Evolutionary conservation across 306 rosid genomes (phyloP).

Genomic region (Cajanus cajan): DNA sequence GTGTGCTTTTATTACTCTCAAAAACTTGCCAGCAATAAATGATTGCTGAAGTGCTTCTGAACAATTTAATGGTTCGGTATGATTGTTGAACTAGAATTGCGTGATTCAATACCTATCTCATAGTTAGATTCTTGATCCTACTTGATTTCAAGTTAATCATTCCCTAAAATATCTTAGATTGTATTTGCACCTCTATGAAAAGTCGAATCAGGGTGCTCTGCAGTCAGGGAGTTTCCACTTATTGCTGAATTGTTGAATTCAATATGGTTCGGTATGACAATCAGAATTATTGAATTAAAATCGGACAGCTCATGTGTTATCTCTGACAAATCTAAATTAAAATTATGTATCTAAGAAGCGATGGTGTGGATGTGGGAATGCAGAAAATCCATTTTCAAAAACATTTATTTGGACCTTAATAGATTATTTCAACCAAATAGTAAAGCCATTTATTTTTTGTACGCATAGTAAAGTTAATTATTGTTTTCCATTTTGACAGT

Average conservation of each 20-base stretch:
- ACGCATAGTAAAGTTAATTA: background rate
- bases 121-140: background rate
- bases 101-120: constrained; percentile 1
- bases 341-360: too few relatives aligned
- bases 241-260: too few relatives aligned
- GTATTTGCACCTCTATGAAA: background rate
- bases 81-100: background rate
- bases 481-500: constrained; percentile 43
- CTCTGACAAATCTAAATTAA: too few relatives aligned
- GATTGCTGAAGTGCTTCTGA: background rate
- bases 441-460: background rate
- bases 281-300: too few relatives aligned
- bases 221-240: background rate
- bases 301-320: too few relatives aligned
- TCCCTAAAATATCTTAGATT: background rate
- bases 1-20: background rate
- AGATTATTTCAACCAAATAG: background rate
- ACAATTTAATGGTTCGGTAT: background rate
- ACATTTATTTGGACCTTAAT: background rate
- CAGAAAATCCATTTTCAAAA: background rate
- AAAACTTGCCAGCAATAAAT: background rate
- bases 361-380: too few relatives aligned
- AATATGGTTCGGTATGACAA: too few relatives aligned
- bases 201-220: background rate
- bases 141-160: background rate